Base-by-base conservation (phyloP, 805 yeast species). In the Ogataea methylovora region DNA sequence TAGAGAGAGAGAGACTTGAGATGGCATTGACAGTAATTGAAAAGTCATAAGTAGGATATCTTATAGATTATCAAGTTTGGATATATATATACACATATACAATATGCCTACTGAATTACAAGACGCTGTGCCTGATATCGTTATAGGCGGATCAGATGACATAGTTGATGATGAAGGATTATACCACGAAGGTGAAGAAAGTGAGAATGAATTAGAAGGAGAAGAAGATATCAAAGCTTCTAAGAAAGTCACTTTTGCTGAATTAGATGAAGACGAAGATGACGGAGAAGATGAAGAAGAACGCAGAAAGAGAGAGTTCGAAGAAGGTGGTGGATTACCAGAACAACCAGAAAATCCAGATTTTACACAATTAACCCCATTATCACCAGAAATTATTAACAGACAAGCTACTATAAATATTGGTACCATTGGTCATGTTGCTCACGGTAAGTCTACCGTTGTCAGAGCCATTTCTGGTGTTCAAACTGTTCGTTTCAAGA, bases 401-500 rank as follows among this genome's bases (percentile, higher is more conserved):
- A 84, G 98, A 74, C 99, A 92, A 69, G 99, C 99, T 42, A 92
- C 99, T 32, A 86, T 92, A 58, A 92, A 92, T 63, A 92, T 92
- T 56, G 99, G 99, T 64, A 90, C 97, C 56, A 90, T 90, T 58
- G 98, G 98, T 47, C 98, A 90, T 62, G 97, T 90, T 48, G 98
- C 92, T 65, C 97, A 92, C 68, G 98, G 98, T 66, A 90, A 90
- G 67, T 87, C 97, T 47, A 88, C 97, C 34, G 78, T 90, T 55
- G 92, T 97, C 39, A 97, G 97, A 49, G 97, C 97, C 52, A 92
- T 92, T 48, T 88, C 97, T 3, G 97, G 98, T 43, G 97, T 94
- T 29, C 98, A 94, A 62, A 92, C 99, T 15, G 99, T 92, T 44
- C 83, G 99, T 67, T 92, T 92, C 75, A 92, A 92, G 73, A 95